phyloP scores from a whole-genome alignment of 768 basidiomycete species.

The Trametes cingulata region DNA sequence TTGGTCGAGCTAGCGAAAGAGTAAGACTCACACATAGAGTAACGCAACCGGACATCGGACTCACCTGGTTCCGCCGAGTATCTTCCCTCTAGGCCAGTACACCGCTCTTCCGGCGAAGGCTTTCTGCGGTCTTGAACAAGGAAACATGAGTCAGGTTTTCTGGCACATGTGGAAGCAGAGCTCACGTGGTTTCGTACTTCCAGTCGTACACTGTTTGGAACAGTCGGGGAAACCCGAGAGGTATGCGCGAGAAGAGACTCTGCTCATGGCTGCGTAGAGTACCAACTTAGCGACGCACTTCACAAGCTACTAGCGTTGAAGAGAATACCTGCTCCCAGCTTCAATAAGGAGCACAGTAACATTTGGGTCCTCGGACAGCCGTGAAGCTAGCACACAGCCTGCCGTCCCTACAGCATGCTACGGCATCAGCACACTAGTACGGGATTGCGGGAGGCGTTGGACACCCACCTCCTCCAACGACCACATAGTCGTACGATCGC shows the following conservation, averaged over 20 bases:
- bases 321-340: conserved; percentile 55
- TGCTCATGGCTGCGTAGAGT: conserved; percentile 8
- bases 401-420: conserved; percentile 48
- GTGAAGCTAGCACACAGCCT: conserved; percentile 58
- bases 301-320: neutral
- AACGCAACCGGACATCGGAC: neutral
- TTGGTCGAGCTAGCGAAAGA: conserved; percentile 24
- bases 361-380: conserved; percentile 53
- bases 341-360: conserved; percentile 56
- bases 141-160: neutral
- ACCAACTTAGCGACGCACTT: neutral
- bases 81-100: conserved; percentile 29
- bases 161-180: neutral
- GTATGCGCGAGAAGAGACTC: conserved; percentile 21
- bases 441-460: neutral
- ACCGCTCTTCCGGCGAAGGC: conserved; percentile 16
- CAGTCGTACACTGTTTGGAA: conserved; percentile 50
- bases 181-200: conserved; percentile 20
- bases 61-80: conserved; percentile 31
- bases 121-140: conserved; percentile 21
- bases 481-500: neutral
- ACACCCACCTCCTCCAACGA: neutral
- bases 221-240: conserved; percentile 31
- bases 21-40: no score
- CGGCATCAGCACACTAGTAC: neutral